Evolutionary conservation across 106 monocot genomes (phyloP), one percentile per base, ranked within the genome.

Genomic region (Vanilla planifolia): DNA sequence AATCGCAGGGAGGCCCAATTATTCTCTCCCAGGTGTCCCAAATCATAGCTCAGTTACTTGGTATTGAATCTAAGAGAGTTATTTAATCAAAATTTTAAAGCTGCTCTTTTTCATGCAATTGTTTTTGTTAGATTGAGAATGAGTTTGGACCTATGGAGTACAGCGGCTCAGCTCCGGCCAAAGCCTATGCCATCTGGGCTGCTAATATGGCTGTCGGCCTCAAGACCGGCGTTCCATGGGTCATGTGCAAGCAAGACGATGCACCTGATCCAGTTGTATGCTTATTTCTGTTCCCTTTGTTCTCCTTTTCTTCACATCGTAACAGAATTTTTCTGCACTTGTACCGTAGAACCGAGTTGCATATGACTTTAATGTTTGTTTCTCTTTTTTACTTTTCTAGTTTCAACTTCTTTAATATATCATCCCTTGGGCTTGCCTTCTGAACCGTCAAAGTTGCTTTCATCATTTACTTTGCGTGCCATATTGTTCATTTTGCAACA

Each of bases 171-270:
- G 61, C 62, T 27, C 61, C 81, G 44, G 87, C 77, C n/a, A 77
- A 76, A 64, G 27, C 71, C 16, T 92, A 92, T 28, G 75, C 80
- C 32, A 29, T 55, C 27, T 92, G 92, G 92, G 84, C 87, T 52
- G 87, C 83, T 10, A 60, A 81, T 46, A 92, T 92, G 92, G 92
- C 92, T 0, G 80, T 80, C 2, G 73, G 77, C 16, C 67, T 83
- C 4, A 52, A 73, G 61, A 92, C 80, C 3, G 87, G 92, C 3
- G 83, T 87, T 40, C 92, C 92, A 19, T 92, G 92, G 92, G 64
- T 92, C 61, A 92, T 92, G 92, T 92, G 92, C 70, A 92, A 92
- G 51, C 72, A 92, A 65, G 83, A 83, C 20, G 92, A 92, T 73
- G 92, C 92, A 30, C 87, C 87, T 65, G 92, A 92, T 71, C 92